Conservation (phyloP, 192 early-diverging fungal genomes). For the Glomus cerebriforme region DNA sequence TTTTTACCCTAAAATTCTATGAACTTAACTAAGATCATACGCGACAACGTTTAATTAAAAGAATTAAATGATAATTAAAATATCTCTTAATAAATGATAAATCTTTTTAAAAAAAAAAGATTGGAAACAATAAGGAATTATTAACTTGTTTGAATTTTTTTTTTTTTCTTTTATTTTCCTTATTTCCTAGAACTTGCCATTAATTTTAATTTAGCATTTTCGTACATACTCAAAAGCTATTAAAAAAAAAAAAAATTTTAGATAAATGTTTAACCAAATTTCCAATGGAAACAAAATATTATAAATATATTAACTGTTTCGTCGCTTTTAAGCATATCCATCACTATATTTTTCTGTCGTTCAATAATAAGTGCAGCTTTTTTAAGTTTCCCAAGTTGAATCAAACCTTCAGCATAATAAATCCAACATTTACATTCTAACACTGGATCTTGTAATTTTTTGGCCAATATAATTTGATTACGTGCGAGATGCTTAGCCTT, state of each 20-base stretch:
- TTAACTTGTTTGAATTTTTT: no score
- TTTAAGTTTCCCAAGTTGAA: constrained; percentile 35
- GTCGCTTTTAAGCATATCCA: background rate
- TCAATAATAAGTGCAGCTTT: constrained; percentile 35
- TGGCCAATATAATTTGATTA: constrained; percentile 43
- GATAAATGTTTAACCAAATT: background rate
- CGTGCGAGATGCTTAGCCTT: constrained; percentile 41
- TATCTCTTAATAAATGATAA: no score
- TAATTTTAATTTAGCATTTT: constrained; percentile 17
- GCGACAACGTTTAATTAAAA: no score
- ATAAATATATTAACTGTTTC: background rate
- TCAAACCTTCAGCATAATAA: constrained; percentile 49
- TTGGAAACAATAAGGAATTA: no score
- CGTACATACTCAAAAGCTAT: constrained; percentile 12
- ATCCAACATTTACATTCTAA: constrained; percentile 50
- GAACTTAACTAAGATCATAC: no score
- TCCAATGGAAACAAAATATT: background rate
- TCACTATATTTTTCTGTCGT: constrained; percentile 27
- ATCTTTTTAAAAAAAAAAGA: no score
- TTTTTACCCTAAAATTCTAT: no score
- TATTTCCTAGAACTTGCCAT: background rate
- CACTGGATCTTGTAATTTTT: constrained; percentile 38
- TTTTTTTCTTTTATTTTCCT: no score
- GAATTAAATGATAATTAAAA: no score
- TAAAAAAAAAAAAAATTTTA: background rate